Conservation (phyloP, 768 basidiomycete genomes). For the Lactarius pseudohatsudake region DNA sequence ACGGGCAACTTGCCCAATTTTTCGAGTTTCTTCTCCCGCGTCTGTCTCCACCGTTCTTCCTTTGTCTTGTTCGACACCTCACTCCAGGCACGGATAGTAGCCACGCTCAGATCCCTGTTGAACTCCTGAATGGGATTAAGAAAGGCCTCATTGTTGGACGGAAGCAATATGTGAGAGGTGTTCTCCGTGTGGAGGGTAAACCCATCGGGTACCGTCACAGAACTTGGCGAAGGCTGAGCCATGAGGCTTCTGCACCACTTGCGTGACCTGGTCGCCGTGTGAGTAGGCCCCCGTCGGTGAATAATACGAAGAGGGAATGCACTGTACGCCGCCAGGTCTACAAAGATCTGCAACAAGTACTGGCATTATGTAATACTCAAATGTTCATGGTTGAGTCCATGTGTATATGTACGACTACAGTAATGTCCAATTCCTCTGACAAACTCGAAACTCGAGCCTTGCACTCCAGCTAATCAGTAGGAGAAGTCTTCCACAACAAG, state of each 20-base stretch:
- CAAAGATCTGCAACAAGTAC: not conserved
- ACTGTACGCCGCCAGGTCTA: slow-evolving; percentile 5
- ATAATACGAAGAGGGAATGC: not conserved
- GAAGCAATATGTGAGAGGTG: slow-evolving; percentile 75
- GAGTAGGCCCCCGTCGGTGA: not conserved
- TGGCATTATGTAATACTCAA: slow-evolving; percentile 1
- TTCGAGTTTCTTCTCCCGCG: slow-evolving; percentile 49
- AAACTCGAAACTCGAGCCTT: not conserved
- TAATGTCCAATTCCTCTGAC: not conserved
- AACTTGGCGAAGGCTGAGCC: not conserved
- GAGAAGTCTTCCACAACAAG: slow-evolving; percentile 71
- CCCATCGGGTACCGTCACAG: slow-evolving; percentile 59
- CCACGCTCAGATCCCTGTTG: slow-evolving; percentile 91
- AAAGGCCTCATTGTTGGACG: slow-evolving; percentile 79
- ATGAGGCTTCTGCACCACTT: slow-evolving; percentile 5
- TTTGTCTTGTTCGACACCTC: slow-evolving; percentile 66
- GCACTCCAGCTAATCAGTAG: slow-evolving; percentile 40
- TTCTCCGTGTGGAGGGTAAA: slow-evolving; percentile 81
- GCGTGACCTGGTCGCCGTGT: not conserved
- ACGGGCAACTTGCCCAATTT: slow-evolving; percentile 34
- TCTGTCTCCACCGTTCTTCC: slow-evolving; percentile 56
- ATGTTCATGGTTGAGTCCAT: not conserved
- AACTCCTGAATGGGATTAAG: slow-evolving; percentile 98
- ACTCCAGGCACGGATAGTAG: slow-evolving; percentile 88
- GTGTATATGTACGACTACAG: not conserved